Conservation (phyloP, 306 rosid genomes). For the Cotoneaster glaucophyllus region DNA sequence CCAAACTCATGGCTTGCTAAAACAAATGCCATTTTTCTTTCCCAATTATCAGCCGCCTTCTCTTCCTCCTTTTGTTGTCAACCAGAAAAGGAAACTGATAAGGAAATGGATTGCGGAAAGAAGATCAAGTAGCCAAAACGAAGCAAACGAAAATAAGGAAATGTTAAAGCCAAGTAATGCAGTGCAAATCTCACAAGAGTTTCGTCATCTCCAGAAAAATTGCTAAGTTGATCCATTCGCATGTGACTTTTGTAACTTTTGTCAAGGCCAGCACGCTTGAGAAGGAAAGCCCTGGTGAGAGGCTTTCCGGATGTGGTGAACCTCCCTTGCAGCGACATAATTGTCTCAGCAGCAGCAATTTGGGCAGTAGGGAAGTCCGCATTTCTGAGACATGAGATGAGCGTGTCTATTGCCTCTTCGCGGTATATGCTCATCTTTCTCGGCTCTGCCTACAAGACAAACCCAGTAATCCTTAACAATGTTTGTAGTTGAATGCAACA, state of each 20-base stretch:
- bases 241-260: conserved; percentile 38
- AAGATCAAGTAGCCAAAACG: conserved; percentile 4
- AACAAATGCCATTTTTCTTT: conserved; percentile 71
- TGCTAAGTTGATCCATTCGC: conserved; percentile 42
- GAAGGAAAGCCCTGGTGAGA: conserved; percentile 59
- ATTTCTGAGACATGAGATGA: conserved; percentile 73
- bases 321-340: conserved; percentile 76
- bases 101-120: conserved; percentile 5
- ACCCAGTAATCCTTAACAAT: conserved; percentile 11
- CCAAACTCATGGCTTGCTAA: conserved; percentile 85
- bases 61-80: conserved; percentile 65
- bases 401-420: conserved; percentile 83
- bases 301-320: conserved; percentile 60
- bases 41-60: conserved; percentile 73
- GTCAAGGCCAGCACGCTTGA: conserved; percentile 61
- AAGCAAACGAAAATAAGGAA: neutral
- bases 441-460: conserved; percentile 62
- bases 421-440: conserved; percentile 93
- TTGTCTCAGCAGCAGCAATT: conserved; percentile 70
- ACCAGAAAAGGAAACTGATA: neutral
- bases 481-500: neutral
- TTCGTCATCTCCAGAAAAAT: conserved; percentile 34
- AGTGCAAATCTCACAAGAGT: conserved; percentile 34
- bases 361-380: conserved; percentile 58
- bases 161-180: neutral